A percentile compares a stretch with the other conserved stretches of the same genome.
Conservation (phyloP, 148 eudicot genomes). For the Spergularia bocconei region DNA sequence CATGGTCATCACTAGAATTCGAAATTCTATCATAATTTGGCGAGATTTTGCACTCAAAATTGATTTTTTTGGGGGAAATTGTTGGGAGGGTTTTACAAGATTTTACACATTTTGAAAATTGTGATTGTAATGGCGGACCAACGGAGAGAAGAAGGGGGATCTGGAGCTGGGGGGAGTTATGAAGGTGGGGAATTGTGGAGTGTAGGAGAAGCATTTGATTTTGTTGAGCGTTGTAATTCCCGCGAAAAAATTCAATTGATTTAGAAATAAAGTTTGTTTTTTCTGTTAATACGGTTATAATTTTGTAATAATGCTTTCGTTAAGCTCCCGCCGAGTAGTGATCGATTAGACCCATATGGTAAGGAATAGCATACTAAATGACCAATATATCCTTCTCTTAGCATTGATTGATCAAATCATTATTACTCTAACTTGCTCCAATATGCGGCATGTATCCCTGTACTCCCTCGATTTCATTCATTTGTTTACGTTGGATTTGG, state of each 20-base stretch:
- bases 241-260: slow-evolving; percentile 10
- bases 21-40: not conserved
- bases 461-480: no score
- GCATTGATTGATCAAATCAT: no score
- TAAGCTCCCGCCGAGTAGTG: not conserved
- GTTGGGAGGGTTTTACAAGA: slow-evolving; percentile 7
- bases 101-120: slow-evolving; percentile 2
- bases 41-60: slow-evolving; percentile 8
- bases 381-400: no score
- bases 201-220: slow-evolving; percentile 23
- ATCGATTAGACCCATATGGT: no score
- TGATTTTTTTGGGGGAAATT: not conserved
- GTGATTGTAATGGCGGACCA: slow-evolving; percentile 2
- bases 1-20: slow-evolving; percentile 2
- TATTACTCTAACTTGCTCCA: no score
- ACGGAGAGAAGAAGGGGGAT: slow-evolving; percentile 13
- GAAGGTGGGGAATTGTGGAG: not conserved
- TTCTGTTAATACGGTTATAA: slow-evolving; percentile 5
- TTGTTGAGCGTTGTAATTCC: slow-evolving; percentile 14
- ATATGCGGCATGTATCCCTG: no score
- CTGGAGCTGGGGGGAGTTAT: slow-evolving; percentile 12
- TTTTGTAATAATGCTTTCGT: not conserved
- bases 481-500: no score
- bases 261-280: not conserved
- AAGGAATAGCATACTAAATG: no score